Evolutionary conservation across 225 moss, liverwort and hornwort species (phyloP), one percentile per base, ranked within the genome.

Genomic region (Sphagnum contortum): DNA sequence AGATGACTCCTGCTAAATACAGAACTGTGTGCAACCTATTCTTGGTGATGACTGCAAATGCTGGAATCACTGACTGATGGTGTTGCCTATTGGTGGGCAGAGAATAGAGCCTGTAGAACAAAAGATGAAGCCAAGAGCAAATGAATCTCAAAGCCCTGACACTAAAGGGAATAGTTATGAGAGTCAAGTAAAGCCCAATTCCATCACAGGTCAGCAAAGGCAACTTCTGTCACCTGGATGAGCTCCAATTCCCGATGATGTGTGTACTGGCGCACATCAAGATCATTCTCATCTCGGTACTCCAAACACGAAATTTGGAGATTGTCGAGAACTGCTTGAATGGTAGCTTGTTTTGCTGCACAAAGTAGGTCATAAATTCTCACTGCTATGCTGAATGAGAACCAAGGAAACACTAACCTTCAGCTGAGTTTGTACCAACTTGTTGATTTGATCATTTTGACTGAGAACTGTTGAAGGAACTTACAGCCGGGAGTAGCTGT

Each of bases 401-500:
- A 29, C 29, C 29, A 29, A 29, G 29, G 29, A 29, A 29, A 29
- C 29, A 29, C 0, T 29, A 29, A 1, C 29, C 29, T 29, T 29
- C 29, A 29, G 29, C 29, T 29, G 29, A 29, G 29, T 29, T 29
- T 29, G 96, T 96, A 73, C 92, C 96, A 67, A 92, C 88, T 29
- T 5, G 4, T 48, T 49, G 49, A 11, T 29, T 4, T n/a, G 54
- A 13, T 44, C 3, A 6, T 45, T 9, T 4, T 5, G 56, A 47
- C 7, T 12, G 3, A 56, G 11, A 4, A 12, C 44, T 13, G 14
- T 4, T 9, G 55, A n/a, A 66, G 56, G 56, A 70, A 83, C 92
- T 89, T 83, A 98, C 96, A 98, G 72, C 96, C 96, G 67, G 93
- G 96, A 49, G 96, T 98, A 72, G 96, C 96, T 69, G 96, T 90